phyloP scores from a whole-genome alignment of 2,329 filamentous ascomycete genomes.

The Hypoxylon sp. region DNA sequence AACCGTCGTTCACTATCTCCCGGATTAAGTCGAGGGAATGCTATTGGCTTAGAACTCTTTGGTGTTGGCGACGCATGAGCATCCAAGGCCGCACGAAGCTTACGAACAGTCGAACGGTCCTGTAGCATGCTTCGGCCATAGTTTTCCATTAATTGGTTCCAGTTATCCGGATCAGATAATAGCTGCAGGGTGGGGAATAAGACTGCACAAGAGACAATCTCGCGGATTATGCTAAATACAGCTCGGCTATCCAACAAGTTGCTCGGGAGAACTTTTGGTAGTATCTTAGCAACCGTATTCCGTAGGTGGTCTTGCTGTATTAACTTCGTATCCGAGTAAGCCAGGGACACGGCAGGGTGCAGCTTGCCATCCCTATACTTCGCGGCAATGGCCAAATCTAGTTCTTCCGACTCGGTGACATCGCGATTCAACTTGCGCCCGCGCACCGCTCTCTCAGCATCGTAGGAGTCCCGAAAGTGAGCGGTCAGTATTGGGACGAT shows the following conservation, averaged over 20 bases:
- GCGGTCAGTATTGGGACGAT: conserved; percentile 89
- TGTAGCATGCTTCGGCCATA: conserved; percentile 89
- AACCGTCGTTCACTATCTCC: conserved; percentile 93
- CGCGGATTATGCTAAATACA: conserved; percentile 84
- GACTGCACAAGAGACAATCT: conserved; percentile 94
- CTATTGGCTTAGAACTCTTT: conserved; percentile 72
- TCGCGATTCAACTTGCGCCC: conserved; percentile 90
- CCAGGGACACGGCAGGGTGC: conserved; percentile 86
- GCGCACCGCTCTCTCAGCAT: conserved; percentile 88
- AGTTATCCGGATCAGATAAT: conserved; percentile 92
- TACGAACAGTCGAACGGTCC: conserved; percentile 94
- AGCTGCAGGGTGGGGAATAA: conserved; percentile 84
- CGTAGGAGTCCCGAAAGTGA: conserved; percentile 91
- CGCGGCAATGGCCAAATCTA: conserved; percentile 94
- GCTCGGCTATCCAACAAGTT: conserved; percentile 83
- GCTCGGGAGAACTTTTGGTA: conserved; percentile 82
- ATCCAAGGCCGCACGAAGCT: conserved; percentile 90
- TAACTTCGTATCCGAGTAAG: conserved; percentile 86
- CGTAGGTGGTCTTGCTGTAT: conserved; percentile 92
- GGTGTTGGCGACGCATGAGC: conserved; percentile 90
- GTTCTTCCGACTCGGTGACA: conserved; percentile 95
- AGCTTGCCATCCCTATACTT: conserved; percentile 92
- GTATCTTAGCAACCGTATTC: conserved; percentile 77
- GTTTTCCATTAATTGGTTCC: conserved; percentile 96
- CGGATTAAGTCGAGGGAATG: conserved; percentile 84